Evolutionary conservation across 2,329 filamentous ascomycete species (phyloP), one percentile per base, ranked within the genome.

Genomic region (Pyricularia grisea): DNA sequence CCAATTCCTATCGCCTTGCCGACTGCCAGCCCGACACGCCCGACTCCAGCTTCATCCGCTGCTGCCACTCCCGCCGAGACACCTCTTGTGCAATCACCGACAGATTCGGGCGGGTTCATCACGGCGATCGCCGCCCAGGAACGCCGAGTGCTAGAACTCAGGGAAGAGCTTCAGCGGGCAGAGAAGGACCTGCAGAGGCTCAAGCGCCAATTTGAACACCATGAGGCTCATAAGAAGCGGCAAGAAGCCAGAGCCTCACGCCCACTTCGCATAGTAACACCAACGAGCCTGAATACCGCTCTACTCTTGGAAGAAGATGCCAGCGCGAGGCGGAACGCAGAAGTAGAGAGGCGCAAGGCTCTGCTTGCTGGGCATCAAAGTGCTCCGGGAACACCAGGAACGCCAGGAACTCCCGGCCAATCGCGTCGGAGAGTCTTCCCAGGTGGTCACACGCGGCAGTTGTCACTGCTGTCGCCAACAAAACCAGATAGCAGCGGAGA

Each of bases 41-140:
- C 85, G 55, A 78, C 81, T 7, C 84, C 85, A 1, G 78, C 79
- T 27, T 81, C 83, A 0, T 78, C 82, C 1, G 75, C 80, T 1
- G 68, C 72, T 17, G 80, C 82, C 12, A 87, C 86, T 1, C 84
- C 86, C 2, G 74, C 79, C 61, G 82, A 86, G 65, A 79, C 79
- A 2, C 79, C 82, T 0, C 76, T 74, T 9, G 69, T 81, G 31
- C 74, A 78, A 60, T 82, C 82, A 1, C 84, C 85, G 1, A 79
- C 81, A 55, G 87, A 90, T 71, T 82, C 87, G 67, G 86, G 85
- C 74, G 84, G 89, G 67, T 92, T 97, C 74, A 89, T 99, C 72
- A 94, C 93, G 71, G 91, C 94, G 69, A 91, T 99, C 74, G 95
- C 95, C 64, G 90, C 92, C 17, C 94, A 98, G 80, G 95, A 99